Evolutionary conservation across 2,329 filamentous ascomycete species (phyloP).

Genomic region (Diaporthe longicolla): DNA sequence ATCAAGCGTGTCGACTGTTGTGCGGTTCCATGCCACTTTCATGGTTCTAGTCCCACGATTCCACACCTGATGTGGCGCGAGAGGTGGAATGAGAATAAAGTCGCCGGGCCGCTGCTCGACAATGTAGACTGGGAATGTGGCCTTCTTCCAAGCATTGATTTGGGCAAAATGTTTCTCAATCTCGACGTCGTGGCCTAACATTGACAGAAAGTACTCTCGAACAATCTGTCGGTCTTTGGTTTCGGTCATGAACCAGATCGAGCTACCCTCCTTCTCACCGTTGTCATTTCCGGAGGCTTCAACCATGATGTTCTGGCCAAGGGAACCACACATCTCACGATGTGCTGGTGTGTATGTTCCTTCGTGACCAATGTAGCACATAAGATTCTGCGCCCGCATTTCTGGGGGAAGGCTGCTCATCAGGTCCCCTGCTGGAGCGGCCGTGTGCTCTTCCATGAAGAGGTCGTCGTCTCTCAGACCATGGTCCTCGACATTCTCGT

Average conservation of each 20-base stretch:
- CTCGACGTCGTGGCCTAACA: conserved; percentile 95
- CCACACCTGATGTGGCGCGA: conserved; percentile 98
- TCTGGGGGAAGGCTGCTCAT: conserved; percentile 91
- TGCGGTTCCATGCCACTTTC: conserved; percentile 98
- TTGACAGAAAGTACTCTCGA: conserved; percentile 92
- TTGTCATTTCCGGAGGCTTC: conserved; percentile 82
- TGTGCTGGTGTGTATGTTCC: conserved; percentile 97
- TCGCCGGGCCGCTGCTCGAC: conserved; percentile 93
- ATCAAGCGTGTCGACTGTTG: conserved; percentile 90
- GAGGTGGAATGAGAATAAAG: conserved; percentile 91
- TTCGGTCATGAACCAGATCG: conserved; percentile 99
- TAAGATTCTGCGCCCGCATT: conserved; percentile 95
- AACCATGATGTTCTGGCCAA: conserved; percentile 99
- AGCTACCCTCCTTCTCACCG: conserved; percentile 87
- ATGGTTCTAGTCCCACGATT: conserved; percentile 95
- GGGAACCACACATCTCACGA: conserved; percentile 95
- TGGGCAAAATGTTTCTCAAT: conserved; percentile 98
- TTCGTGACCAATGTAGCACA: conserved; percentile 98
- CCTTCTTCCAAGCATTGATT: conserved; percentile 94
- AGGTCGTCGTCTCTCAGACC: conserved; percentile 52
- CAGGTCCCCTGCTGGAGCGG: conserved; percentile 85
- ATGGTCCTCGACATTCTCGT: conserved; percentile 76
- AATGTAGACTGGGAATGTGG: conserved; percentile 92
- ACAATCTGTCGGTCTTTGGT: conserved; percentile 92
- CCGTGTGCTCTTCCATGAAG: conserved; percentile 65